Percentiles rank a stretch among this genome's conserved stretches.
Conservation (phyloP, 345 rosid species). For the Gossypium turneri region DNA sequence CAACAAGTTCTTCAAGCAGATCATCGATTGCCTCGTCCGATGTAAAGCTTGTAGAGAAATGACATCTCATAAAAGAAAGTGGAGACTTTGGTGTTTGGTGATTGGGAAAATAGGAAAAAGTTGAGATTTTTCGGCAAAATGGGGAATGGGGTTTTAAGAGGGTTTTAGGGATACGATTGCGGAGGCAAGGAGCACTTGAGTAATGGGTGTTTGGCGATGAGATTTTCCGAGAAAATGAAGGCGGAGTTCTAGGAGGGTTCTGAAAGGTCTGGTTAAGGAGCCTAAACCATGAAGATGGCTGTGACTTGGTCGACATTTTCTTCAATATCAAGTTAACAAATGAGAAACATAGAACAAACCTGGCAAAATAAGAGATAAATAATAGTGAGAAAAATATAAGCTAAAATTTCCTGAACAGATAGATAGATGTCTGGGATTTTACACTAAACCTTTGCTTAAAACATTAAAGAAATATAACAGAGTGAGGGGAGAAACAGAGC, state of each 20-base stretch:
- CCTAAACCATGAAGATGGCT: slow-evolving; percentile 40
- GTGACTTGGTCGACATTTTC: slow-evolving; percentile 32
- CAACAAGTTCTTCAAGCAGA: slow-evolving; percentile 45
- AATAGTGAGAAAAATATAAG: too few species aligned
- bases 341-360: slow-evolving; percentile 13
- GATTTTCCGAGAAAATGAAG: background rate
- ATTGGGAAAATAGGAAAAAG: slow-evolving; percentile 18
- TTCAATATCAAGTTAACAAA: slow-evolving; percentile 23
- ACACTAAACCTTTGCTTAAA: too few species aligned
- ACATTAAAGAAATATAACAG: background rate
- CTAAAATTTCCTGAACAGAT: too few species aligned
- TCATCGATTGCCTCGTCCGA: background rate
- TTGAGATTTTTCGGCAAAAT: slow-evolving; percentile 21
- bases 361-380: background rate
- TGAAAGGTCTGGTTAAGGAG: slow-evolving; percentile 28
- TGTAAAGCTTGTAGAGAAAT: slow-evolving; percentile 36
- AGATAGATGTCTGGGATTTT: too few species aligned
- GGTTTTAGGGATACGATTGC: slow-evolving; percentile 12
- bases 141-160: slow-evolving; percentile 15
- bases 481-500: background rate
- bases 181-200: background rate
- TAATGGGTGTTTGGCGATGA: background rate
- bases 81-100: slow-evolving; percentile 26
- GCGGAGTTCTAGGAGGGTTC: slow-evolving; percentile 7
- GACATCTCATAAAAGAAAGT: slow-evolving; percentile 28